phyloP scores from a whole-genome alignment of 2,329 filamentous ascomycete species.

The Xylaria sp. region DNA sequence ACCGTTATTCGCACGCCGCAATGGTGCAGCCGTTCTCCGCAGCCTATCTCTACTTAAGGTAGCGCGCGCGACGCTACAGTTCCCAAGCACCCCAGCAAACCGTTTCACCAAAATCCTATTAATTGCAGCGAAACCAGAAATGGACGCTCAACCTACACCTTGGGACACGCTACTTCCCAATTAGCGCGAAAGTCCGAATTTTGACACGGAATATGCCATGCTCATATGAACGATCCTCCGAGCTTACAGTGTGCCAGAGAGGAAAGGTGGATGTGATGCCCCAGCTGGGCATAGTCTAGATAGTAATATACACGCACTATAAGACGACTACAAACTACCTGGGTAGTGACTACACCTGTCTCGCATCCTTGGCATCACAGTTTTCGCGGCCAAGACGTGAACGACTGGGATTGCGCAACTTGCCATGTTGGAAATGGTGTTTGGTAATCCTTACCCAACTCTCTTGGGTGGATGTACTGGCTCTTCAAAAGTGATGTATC shows the following conservation, averaged over 20 bases:
- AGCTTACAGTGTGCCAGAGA: not conserved
- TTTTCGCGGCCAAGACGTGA: not conserved
- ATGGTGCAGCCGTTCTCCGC: conserved; percentile 11
- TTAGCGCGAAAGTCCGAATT: not conserved
- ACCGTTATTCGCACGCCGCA: conserved; percentile 1
- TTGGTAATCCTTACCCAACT: not conserved
- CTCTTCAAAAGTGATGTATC: no score
- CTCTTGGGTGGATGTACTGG: not conserved
- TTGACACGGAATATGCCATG: conserved; percentile 13
- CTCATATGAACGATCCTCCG: not conserved
- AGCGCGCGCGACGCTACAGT: not conserved
- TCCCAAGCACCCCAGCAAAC: not conserved
- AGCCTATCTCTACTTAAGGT: not conserved
- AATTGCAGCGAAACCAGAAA: not conserved
- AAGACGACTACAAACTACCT: no score
- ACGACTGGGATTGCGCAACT: not conserved
- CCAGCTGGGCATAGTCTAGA: no score
- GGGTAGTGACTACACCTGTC: not conserved
- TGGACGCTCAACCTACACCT: not conserved
- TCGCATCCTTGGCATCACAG: not conserved
- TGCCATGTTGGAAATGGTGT: not conserved
- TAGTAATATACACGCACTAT: no score
- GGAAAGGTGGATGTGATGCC: not conserved
- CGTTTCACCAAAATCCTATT: conserved; percentile 10
- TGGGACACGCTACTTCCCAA: not conserved